Base-by-base conservation (phyloP, 192 early-diverging fungal species). In the Rhizoclosmatium sp. region DNA sequence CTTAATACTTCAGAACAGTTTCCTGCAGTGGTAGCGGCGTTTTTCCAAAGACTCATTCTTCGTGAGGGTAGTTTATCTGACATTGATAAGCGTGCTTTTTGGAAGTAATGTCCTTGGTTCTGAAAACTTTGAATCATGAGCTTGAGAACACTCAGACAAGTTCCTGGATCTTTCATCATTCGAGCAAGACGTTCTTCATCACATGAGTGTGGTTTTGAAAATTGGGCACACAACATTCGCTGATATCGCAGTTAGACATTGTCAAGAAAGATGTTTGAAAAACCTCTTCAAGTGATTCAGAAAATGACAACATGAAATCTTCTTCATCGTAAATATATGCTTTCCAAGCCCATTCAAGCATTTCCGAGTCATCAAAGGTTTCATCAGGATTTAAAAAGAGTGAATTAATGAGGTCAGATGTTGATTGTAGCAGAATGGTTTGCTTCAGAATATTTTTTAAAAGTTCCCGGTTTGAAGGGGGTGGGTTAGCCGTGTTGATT, bases 381-480 rank as follows among this genome's bases (percentile, higher is more conserved):
- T 12, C 49, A 21, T 73, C 59, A 19, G 65, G 47, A 39, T 80
- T 70, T 21, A 74, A 21, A 40, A 71, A 69, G 3, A 80, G 45
- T 5, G 78, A 10, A 47, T 4, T 0, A 51, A 47, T 45, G 14
- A 80, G n/a, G 47, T 80, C 70, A 7, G 39, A 62, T n/a, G 47
- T 31, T 60, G 78, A 42, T 58, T 80, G 59, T 47, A 80, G 46
- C 5, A 4, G 4, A 19, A 80, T 60, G 3, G 59, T 61, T 3
- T 4, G 12, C 46, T 51, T 41, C 3, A 80, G 16, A 3, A 45
- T 39, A 14, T 19, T 47, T 45, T 73, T 64, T 4, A 80, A n/a
- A 10, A 46, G 46, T 23, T 80, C 78, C 10, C 78, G 78, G 48
- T 80, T 80, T 14, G 78, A 69, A 14, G 71, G 69, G 1, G 71